Evolutionary conservation across 1,284 basidiomycete species (phyloP).

Genomic region (Microbotryum silenes-acaulis): DNA sequence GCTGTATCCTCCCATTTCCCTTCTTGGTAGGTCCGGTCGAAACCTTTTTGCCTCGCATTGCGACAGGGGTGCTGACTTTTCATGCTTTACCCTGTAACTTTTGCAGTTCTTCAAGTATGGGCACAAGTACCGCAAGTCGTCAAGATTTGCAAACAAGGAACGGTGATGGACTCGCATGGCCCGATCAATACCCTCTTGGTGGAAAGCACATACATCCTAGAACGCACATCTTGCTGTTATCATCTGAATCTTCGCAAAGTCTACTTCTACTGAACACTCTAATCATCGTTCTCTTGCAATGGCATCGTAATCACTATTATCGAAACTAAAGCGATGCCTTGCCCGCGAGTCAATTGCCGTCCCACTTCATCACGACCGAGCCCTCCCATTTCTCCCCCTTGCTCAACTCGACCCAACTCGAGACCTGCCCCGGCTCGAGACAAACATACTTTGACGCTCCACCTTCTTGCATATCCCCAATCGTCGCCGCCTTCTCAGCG

Average conservation of each 20-base stretch:
- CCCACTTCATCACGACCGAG: conserved; percentile 10
- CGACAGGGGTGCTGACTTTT: neutral
- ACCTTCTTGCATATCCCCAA: conserved; percentile 40
- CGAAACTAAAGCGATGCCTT: neutral
- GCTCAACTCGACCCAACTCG: conserved; percentile 35
- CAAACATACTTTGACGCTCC: conserved; percentile 41
- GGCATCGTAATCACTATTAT: neutral
- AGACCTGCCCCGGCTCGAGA: conserved; percentile 40
- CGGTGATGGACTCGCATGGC: too few relatives aligned
- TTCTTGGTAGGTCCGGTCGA: conserved; percentile 11
- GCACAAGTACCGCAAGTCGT: neutral
- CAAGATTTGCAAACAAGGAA: too few relatives aligned
- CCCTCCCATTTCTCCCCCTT: conserved; percentile 36
- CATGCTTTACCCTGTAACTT: neutral
- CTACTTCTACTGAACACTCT: too few relatives aligned
- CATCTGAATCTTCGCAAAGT: too few relatives aligned
- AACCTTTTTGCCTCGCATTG: neutral
- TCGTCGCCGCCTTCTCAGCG: conserved; percentile 36
- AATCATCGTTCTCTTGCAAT: too few relatives aligned
- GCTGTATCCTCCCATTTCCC: conserved; percentile 27
- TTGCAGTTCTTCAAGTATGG: conserved; percentile 28
- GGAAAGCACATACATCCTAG: too few relatives aligned
- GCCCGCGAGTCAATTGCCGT: conserved; percentile 10
- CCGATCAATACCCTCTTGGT: too few relatives aligned
- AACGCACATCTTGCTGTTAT: too few relatives aligned